A percentile compares a stretch with the other conserved stretches of the same genome.
Conservation (phyloP, 2,329 filamentous ascomycete genomes). For the Phialemoniopsis sp. region DNA sequence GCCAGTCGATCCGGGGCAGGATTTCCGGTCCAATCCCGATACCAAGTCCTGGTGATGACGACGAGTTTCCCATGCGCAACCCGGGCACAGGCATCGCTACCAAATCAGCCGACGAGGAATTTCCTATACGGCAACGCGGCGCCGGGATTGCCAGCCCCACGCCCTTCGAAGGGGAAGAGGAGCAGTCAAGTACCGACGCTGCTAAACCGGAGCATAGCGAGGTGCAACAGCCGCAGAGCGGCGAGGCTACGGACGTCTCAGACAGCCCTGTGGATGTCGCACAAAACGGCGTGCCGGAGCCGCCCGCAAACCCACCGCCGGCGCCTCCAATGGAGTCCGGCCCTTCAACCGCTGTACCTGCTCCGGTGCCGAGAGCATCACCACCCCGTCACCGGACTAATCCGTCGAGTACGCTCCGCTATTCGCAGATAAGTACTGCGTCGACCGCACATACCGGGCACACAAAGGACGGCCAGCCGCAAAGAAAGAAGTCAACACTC, state of each 20-base stretch:
- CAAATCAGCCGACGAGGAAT: constrained; percentile 21
- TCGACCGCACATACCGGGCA: constrained; percentile 26
- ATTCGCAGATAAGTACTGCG: constrained; percentile 41
- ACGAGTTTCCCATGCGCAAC: constrained; percentile 49
- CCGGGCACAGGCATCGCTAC: constrained; percentile 31
- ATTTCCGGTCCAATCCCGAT: constrained; percentile 61
- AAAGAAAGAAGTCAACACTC: constrained; percentile 55
- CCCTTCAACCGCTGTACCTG: constrained; percentile 12
- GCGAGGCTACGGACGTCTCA: constrained; percentile 2
- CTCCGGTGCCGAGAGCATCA: constrained; percentile 11
- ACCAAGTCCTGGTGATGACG: constrained; percentile 37
- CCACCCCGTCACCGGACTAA: constrained; percentile 27
- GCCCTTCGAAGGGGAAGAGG: constrained; percentile 12
- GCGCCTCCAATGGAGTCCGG: constrained; percentile 15
- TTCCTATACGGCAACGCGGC: constrained; percentile 19
- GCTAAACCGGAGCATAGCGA: too few relatives aligned
- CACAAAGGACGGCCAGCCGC: constrained; percentile 28
- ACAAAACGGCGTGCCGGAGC: constrained; percentile 3
- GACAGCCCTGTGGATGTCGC: constrained; percentile 11
- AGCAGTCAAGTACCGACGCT: too few relatives aligned
- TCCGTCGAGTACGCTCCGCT: constrained; percentile 36
- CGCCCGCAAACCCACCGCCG: constrained; percentile 7
- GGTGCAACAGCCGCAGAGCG: not conserved
- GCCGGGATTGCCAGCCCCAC: constrained; percentile 26
- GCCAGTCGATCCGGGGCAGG: constrained; percentile 50